These are phyloP conservation scores for Caulochytrium protostelioides DNA, from an alignment of 371 early-diverging fungal genomes.

Conservation along the genomic window DNA sequence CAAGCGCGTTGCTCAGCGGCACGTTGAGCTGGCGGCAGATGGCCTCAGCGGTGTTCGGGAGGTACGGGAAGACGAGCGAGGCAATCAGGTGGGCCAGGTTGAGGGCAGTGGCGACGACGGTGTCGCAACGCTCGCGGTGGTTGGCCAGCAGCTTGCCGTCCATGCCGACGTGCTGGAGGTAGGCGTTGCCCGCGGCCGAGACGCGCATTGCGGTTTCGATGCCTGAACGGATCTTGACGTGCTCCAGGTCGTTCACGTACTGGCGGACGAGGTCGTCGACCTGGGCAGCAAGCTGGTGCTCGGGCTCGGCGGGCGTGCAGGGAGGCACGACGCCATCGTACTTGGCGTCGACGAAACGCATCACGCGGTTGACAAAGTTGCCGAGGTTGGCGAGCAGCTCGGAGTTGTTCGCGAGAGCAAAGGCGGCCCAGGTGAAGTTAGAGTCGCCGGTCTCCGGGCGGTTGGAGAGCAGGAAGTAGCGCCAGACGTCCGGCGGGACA, in stretches of 20 bases:
- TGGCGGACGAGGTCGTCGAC: constrained; percentile 54
- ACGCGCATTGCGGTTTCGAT: constrained; percentile 77
- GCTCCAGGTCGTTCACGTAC: constrained; percentile 63
- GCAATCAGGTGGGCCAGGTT: constrained; percentile 77
- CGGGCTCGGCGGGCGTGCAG: constrained; percentile 23
- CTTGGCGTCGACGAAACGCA: constrained; percentile 79
- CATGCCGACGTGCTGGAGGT: constrained; percentile 77
- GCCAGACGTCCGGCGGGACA: constrained; percentile 87
- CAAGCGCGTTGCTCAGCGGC: constrained; percentile 18
- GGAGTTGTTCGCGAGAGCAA: constrained; percentile 79
- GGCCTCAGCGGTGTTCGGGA: constrained; percentile 64
- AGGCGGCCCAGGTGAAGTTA: constrained; percentile 87
- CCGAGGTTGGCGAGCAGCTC: constrained; percentile 95
- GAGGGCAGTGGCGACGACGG: constrained; percentile 56
- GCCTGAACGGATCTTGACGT: constrained; percentile 66
- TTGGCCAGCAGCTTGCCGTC: constrained; percentile 66
- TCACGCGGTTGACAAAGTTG: constrained; percentile 94
- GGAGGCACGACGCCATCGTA: constrained; percentile 58
- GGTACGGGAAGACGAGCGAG: constrained; percentile 75
- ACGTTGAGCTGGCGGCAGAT: constrained; percentile 63
- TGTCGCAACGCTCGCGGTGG: constrained; percentile 54
- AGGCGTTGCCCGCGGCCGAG: constrained; percentile 81
- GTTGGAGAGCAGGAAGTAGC: constrained; percentile 89
- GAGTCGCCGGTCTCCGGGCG: constrained; percentile 96
- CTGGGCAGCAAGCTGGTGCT: constrained; percentile 46